Percentiles rank a stretch among this genome's conserved stretches.
phyloP scores from a whole-genome alignment of 768 basidiomycete genomes.

The Tylopilus cervinicoccineus region DNA sequence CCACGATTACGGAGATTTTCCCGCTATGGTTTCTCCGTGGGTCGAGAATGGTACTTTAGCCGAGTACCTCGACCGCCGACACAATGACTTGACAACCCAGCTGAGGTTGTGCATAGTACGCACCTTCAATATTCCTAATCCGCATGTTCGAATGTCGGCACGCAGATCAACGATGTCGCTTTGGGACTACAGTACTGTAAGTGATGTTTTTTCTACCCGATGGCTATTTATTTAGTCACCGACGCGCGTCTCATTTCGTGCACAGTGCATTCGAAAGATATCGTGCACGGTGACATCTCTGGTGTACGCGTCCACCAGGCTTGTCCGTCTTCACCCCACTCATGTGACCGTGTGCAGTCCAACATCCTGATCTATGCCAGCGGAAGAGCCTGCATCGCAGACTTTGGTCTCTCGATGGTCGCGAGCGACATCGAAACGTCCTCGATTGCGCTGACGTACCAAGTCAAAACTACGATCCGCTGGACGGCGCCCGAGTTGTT shows the following conservation, averaged over 20 bases:
- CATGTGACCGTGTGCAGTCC: conserved; percentile 22
- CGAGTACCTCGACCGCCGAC: conserved; percentile 17
- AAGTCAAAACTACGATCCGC: conserved; percentile 38
- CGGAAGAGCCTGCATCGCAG: conserved; percentile 40
- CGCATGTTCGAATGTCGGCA: not conserved
- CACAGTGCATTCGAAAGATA: conserved; percentile 17
- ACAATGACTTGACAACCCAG: conserved; percentile 10
- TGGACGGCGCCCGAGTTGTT: conserved; percentile 47
- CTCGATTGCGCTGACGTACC: conserved; percentile 31
- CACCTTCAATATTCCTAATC: not conserved
- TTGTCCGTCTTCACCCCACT: not conserved
- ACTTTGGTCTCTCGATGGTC: conserved; percentile 46
- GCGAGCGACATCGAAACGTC: conserved; percentile 32
- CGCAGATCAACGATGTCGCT: conserved; percentile 25
- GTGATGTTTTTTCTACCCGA: not conserved
- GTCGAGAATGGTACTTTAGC: conserved; percentile 27
- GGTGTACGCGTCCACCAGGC: conserved; percentile 18
- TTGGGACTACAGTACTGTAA: conserved; percentile 25
- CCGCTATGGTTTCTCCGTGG: conserved; percentile 35
- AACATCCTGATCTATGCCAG: conserved; percentile 44
- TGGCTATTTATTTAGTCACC: not conserved
- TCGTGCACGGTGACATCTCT: conserved; percentile 27
- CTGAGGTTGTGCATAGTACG: conserved; percentile 17
- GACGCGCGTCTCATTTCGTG: not conserved
- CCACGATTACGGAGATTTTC: conserved; percentile 26